Evolutionary conservation across 2,329 filamentous ascomycete species (phyloP), one percentile per base, ranked within the genome.

Genomic region (Colletotrichum sp.): DNA sequence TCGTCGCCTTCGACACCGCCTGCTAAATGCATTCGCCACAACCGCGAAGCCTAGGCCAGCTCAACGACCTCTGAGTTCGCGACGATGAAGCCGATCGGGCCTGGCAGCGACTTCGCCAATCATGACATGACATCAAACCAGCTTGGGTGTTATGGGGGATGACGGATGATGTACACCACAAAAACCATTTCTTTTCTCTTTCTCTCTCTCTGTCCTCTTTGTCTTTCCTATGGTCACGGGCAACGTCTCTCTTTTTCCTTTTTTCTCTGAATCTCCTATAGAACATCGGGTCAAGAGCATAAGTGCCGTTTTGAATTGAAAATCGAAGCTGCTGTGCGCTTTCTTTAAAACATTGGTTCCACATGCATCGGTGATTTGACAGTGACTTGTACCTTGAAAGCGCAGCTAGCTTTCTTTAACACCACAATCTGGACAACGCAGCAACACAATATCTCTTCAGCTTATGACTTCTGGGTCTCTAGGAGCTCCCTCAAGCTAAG

Each of bases 1-100:
- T 73, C 25, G 67, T 71, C 49, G 71, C 67, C 57, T 74, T 74
- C 25, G 71, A 71, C 59, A 65, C 36, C 25, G 71, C 49, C 16
- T 72, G 64, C 71, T 72, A 69, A 69, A 70, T 69, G 65, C 49
- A 52, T 52, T 52, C 44, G n/a, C 44, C 44, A 13, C 44, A 52
- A 22, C 16, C 12, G 13, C n/a, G n/a, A 52, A 68, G 25, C 65
- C 16, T 32, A 63, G 59, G 19, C n/a, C 32, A 34, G n/a, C 61
- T 9, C 61, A 13, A 13, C 30, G 32, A 8, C 19, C 61, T 29
- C 61, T 39, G 8, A 29, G n/a, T 64, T 25, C 22, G 25, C 32
- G 34, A 66, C 59, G 59, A 62, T 32, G 59, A 62, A 52, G 44
- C n/a, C 44, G 29, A 30, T 7, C 59, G 59, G 29, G 59, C 19